phyloP scores from a whole-genome alignment of 805 yeast species.

The Brettanomyces anomalus region DNA sequence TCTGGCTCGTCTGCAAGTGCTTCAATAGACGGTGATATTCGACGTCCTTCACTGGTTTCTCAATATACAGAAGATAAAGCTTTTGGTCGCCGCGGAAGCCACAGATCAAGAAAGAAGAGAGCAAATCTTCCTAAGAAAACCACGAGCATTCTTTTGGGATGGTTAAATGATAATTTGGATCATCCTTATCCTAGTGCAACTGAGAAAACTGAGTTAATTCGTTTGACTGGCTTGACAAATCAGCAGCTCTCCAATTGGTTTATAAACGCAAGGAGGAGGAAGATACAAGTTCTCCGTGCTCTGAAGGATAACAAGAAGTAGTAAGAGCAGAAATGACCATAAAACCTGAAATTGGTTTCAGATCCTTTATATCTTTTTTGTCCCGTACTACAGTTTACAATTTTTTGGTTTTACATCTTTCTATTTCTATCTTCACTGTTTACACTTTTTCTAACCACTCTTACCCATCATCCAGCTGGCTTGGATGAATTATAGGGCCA shows the following conservation, averaged over 20 bases:
- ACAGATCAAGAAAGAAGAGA: constrained; percentile 25
- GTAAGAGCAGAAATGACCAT: not conserved
- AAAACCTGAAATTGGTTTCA: no score
- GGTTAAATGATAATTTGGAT: constrained; percentile 47
- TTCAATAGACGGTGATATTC: no score
- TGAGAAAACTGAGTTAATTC: constrained; percentile 45
- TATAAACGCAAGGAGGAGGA: constrained; percentile 53
- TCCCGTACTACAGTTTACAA: no score
- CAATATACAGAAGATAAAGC: no score
- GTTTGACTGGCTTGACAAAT: constrained; percentile 45
- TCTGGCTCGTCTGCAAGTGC: no score
- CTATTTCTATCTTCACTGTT: constrained; percentile 1
- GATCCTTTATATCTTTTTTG: no score
- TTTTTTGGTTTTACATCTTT: not conserved
- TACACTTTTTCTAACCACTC: not conserved
- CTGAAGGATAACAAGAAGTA: constrained; percentile 7
- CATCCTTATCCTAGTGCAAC: constrained; percentile 55
- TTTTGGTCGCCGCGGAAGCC: no score
- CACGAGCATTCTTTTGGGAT: constrained; percentile 40
- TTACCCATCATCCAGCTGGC: not conserved
- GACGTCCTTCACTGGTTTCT: no score
- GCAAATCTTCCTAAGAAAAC: constrained; percentile 54
- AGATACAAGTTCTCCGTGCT: constrained; percentile 41
- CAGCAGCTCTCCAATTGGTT: constrained; percentile 58
- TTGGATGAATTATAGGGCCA: not conserved